A percentile compares a stretch with the other conserved stretches of the same genome.
Evolutionary conservation across 2,329 filamentous ascomycete genomes (phyloP).

Genomic region (Xylaria sp.): DNA sequence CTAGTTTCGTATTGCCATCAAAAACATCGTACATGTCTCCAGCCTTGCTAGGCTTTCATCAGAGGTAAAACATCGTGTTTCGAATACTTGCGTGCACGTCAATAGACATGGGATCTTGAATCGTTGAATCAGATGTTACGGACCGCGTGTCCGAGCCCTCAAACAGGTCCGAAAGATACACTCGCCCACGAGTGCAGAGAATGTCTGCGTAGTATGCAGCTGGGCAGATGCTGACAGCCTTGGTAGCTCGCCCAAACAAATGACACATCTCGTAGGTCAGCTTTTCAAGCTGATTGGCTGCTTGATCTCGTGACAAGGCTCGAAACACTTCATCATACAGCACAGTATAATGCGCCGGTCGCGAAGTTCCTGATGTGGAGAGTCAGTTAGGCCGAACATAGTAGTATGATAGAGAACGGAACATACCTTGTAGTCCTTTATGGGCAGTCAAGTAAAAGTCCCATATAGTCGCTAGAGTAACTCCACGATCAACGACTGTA

Average conservation of each 20-base stretch:
- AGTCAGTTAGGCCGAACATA: slow-evolving; percentile 21
- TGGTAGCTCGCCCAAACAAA: slow-evolving; percentile 85
- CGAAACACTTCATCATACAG: slow-evolving; percentile 76
- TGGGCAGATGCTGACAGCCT: slow-evolving; percentile 86
- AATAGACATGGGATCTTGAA: neutral
- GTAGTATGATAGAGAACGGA: neutral
- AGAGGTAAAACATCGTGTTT: slow-evolving; percentile 69
- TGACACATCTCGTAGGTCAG: slow-evolving; percentile 86
- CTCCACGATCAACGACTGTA: slow-evolving; percentile 85
- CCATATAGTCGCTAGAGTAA: slow-evolving; percentile 79
- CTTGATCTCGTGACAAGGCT: slow-evolving; percentile 46
- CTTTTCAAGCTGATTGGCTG: slow-evolving; percentile 76
- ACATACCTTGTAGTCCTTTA: slow-evolving; percentile 75
- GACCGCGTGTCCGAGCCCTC: slow-evolving; percentile 55
- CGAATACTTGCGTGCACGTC: slow-evolving; percentile 56
- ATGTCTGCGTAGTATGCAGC: slow-evolving; percentile 93
- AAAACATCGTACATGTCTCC: neutral
- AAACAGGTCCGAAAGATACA: slow-evolving; percentile 74
- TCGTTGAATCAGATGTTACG: neutral
- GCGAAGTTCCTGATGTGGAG: slow-evolving; percentile 67
- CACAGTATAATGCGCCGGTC: slow-evolving; percentile 87
- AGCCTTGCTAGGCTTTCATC: slow-evolving; percentile 28
- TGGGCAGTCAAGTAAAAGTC: slow-evolving; percentile 91
- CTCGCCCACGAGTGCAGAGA: slow-evolving; percentile 79
- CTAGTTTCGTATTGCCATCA: neutral